phyloP scores from a whole-genome alignment of 2,329 filamentous ascomycete genomes.

The Aspergillus costaricaensis region DNA sequence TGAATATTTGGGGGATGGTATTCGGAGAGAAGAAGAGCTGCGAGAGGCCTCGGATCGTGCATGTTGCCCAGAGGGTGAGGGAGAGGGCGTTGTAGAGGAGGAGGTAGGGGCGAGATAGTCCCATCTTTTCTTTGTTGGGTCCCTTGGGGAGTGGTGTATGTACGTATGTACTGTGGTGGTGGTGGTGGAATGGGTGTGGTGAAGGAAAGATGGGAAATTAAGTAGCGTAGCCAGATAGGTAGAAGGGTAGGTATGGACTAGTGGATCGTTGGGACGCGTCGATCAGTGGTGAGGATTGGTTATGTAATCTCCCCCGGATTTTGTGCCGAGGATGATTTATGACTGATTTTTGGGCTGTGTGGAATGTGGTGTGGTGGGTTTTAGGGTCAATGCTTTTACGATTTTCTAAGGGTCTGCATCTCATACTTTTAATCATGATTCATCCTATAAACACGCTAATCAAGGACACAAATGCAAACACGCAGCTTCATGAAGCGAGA shows the following conservation, averaged over 20 bases:
- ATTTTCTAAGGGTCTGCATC: too few relatives aligned
- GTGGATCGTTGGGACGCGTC: background rate
- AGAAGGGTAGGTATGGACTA: background rate
- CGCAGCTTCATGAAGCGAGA: constrained; percentile 23
- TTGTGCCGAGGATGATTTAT: background rate
- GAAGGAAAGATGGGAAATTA: background rate
- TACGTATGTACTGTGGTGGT: background rate
- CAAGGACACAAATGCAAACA: constrained; percentile 23
- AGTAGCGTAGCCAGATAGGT: background rate
- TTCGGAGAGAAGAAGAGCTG: constrained; percentile 46
- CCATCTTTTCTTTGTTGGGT: constrained; percentile 21
- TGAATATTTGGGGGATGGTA: constrained; percentile 49
- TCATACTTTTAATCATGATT: too few relatives aligned
- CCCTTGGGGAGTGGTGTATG: background rate
- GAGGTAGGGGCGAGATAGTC: constrained; percentile 67
- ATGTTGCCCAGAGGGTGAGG: constrained; percentile 73
- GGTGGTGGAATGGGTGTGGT: background rate
- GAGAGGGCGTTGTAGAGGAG: constrained; percentile 82
- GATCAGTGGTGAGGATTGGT: background rate
- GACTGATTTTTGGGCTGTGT: background rate
- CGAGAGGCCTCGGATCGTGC: constrained; percentile 69
- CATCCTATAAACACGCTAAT: constrained; percentile 13
- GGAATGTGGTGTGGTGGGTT: too few relatives aligned
- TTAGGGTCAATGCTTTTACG: too few relatives aligned
- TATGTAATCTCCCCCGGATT: constrained; percentile 7